Conservation (phyloP, 306 rosid species). For the Vigna trinervia region DNA sequence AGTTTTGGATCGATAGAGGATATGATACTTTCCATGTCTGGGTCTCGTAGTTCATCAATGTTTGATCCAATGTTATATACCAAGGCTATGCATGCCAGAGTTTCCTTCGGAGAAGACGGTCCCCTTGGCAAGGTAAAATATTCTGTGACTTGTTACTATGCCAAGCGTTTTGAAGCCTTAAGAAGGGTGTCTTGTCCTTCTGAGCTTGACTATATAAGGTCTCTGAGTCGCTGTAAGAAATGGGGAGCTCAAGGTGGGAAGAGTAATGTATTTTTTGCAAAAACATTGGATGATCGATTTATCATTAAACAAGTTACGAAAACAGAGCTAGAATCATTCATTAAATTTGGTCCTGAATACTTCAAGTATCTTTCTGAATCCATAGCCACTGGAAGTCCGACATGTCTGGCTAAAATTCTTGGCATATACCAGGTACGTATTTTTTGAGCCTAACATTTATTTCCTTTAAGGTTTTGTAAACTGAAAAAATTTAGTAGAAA, state of each 20-base stretch:
- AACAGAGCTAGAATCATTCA: conserved; percentile 93
- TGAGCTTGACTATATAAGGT: conserved; percentile 83
- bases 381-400: conserved; percentile 76
- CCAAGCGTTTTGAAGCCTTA: conserved; percentile 85
- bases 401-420: conserved; percentile 94
- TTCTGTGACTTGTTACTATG: conserved; percentile 78
- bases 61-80: conserved; percentile 63
- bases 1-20: conserved; percentile 74
- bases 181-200: conserved; percentile 90
- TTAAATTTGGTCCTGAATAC: conserved; percentile 82
- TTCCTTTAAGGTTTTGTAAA: conserved; percentile 20
- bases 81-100: conserved; percentile 81
- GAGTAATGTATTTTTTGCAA: conserved; percentile 96
- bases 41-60: conserved; percentile 63
- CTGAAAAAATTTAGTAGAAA: conserved; percentile 12
- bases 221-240: conserved; percentile 92
- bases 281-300: conserved; percentile 92
- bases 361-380: conserved; percentile 88
- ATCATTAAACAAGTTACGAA: conserved; percentile 90
- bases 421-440: conserved; percentile 94
- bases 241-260: conserved; percentile 99
- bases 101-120: conserved; percentile 84
- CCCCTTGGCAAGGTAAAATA: conserved; percentile 77
- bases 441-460: conserved; percentile 16
- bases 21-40: conserved; percentile 59